Evolutionary conservation across 1,139 yeast species (phyloP).

Genomic region (Keqinozyma sinolaborantium): DNA sequence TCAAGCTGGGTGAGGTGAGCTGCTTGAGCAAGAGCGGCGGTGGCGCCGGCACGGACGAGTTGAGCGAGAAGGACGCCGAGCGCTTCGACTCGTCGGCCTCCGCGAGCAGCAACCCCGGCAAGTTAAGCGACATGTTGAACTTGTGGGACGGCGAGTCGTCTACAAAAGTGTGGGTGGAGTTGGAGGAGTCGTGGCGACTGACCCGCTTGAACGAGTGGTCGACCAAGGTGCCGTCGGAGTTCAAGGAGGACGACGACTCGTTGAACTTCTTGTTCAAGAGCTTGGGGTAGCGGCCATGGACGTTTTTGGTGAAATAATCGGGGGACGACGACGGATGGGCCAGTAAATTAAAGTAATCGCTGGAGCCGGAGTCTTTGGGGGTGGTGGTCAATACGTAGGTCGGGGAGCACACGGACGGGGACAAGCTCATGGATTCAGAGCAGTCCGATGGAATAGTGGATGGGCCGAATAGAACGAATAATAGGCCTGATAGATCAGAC

Average conservation of each 20-base stretch:
- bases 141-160: constrained; percentile 17
- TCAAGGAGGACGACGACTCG: constrained; percentile 16
- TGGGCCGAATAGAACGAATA: too few species aligned
- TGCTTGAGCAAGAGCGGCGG: constrained; percentile 8
- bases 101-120: constrained; percentile 11
- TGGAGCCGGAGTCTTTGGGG: too few species aligned
- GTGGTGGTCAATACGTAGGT: too few species aligned
- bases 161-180: constrained; percentile 23
- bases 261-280: constrained; percentile 9
- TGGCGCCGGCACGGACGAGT: not conserved
- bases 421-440: too few species aligned
- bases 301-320: too few species aligned
- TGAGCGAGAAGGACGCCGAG: constrained; percentile 2
- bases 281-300: too few species aligned
- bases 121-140: constrained; percentile 8
- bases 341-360: too few species aligned
- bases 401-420: too few species aligned
- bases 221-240: constrained; percentile 17
- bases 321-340: too few species aligned
- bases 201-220: constrained; percentile 11
- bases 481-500: too few species aligned
- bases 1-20: constrained; percentile 10
- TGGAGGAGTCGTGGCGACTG: constrained; percentile 10
- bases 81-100: constrained; percentile 15
- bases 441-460: too few species aligned